Conservation (phyloP, 140 eudicot species). For the Ambrosia hybrid region DNA sequence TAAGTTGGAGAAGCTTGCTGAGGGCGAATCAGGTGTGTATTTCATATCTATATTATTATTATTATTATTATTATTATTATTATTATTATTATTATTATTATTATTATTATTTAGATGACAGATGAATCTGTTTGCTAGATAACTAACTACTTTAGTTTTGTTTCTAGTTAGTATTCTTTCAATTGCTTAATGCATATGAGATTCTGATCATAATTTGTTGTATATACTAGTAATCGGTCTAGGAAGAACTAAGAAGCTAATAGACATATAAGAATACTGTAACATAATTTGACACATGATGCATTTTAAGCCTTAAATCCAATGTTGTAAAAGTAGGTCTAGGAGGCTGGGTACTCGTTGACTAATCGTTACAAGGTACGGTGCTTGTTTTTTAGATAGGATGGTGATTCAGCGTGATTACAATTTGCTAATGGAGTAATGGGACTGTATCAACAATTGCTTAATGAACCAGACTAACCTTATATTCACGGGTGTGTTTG, state of each 20-base stretch:
- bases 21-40: slow-evolving; percentile 85
- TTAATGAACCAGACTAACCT: no score
- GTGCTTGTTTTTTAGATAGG: no score
- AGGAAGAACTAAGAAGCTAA: slow-evolving; percentile 4
- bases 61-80: neutral
- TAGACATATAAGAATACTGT: slow-evolving; percentile 5
- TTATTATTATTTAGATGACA: neutral
- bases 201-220: neutral
- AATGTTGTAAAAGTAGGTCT: no score
- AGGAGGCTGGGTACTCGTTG: no score
- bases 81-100: neutral
- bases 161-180: neutral
- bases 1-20: slow-evolving; percentile 97
- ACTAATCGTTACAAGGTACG: no score
- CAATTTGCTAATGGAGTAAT: no score
- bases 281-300: neutral
- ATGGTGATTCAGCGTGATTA: no score
- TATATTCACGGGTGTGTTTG: no score
- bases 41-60: neutral
- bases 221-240: no score
- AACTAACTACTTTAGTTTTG: slow-evolving; percentile 1
- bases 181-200: neutral
- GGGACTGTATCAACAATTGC: no score
- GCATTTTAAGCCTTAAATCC: neutral
- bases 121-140: neutral